Conservation (phyloP, 169 alveolate species). For the Plasmodium billcollinsi region DNA sequence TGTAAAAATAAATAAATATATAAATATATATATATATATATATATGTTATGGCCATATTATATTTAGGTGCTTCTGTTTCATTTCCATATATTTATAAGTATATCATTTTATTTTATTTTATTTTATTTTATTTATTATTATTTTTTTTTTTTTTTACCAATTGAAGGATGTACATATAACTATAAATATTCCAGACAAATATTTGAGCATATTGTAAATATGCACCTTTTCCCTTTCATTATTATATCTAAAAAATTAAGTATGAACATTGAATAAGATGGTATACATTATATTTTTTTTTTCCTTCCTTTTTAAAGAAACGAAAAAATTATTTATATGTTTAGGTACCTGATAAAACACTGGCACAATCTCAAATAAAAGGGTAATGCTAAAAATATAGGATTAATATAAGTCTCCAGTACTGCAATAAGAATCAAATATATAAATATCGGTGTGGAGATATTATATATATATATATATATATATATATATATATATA, state of each 20-base stretch:
- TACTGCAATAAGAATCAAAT: constrained; percentile 17
- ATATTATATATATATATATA: neutral
- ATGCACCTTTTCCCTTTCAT: constrained; percentile 48
- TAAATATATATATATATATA: neutral
- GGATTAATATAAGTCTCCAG: constrained; percentile 86
- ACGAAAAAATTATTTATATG: too few species aligned
- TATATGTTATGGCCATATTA: neutral
- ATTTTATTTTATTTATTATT: too few species aligned
- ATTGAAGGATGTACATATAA: constrained; percentile 74
- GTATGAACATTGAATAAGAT: constrained; percentile 22
- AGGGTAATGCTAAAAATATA: constrained; percentile 86
- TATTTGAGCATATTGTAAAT: constrained; percentile 52
- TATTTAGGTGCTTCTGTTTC: neutral
- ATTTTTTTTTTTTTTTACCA: constrained; percentile 67
- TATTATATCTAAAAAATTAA: constrained; percentile 73
- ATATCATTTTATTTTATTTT: neutral
- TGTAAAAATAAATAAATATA: neutral
- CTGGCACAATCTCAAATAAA: constrained; percentile 88
- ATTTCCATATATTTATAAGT: neutral
- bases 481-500: too few species aligned
- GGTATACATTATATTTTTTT: constrained; percentile 74
- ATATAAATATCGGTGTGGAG: neutral
- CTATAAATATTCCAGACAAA: constrained; percentile 72
- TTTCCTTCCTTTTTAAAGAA: constrained; percentile 21
- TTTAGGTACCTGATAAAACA: constrained; percentile 83